phyloP scores from a whole-genome alignment of 2,329 filamentous ascomycete species.

The Aspergillus pseudoterreus region DNA sequence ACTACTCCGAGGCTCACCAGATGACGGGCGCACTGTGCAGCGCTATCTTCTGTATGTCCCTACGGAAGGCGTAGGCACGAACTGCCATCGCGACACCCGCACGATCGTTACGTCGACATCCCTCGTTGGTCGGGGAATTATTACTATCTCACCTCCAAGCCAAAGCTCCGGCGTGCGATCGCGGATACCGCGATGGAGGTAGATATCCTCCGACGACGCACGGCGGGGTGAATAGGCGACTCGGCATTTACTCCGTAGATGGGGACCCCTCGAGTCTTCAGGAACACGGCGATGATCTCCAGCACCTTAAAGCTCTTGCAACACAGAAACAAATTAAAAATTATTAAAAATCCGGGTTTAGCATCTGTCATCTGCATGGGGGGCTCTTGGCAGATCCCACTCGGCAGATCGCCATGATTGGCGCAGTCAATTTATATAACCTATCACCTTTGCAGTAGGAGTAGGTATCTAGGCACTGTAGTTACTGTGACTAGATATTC shows the following conservation, averaged over 20 bases:
- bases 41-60: too few relatives aligned
- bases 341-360: constrained; percentile 12
- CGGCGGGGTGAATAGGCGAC: not conserved
- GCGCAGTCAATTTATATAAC: constrained; percentile 8
- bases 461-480: not conserved
- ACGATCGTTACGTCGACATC: not conserved
- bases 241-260: not conserved
- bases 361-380: constrained; percentile 34
- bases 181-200: not conserved
- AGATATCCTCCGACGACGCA: not conserved
- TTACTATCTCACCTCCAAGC: too few relatives aligned
- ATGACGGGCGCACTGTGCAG: too few relatives aligned
- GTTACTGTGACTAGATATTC: too few relatives aligned
- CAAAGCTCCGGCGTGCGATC: too few relatives aligned
- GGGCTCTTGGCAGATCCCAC: constrained; percentile 32
- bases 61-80: too few relatives aligned
- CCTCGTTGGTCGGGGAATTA: not conserved
- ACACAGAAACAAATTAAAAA: constrained; percentile 4
- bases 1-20: not conserved
- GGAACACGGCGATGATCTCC: constrained; percentile 8
- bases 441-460: not conserved
- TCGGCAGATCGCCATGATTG: constrained; percentile 37
- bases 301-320: constrained; percentile 1
- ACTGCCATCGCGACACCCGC: too few relatives aligned
- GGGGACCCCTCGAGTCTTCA: constrained; percentile 2